These are phyloP conservation scores for Xylariaceae sp. DNA, from an alignment of 2,329 filamentous ascomycete species.

Conservation along the genomic window DNA sequence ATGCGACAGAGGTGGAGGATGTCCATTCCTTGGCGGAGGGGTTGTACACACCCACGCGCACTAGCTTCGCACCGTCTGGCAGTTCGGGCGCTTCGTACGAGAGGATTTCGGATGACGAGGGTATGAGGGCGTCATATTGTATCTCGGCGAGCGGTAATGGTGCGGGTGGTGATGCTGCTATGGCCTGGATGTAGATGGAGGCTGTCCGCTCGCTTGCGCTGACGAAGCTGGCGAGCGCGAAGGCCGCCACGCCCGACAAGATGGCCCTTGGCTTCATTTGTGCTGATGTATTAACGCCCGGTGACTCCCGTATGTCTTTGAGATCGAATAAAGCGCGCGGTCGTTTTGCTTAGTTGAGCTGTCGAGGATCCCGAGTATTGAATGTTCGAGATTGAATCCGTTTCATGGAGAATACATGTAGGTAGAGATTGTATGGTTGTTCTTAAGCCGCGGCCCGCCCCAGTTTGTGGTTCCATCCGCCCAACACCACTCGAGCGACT, in stretches of 20 bases:
- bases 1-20: constrained; percentile 55
- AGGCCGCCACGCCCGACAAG: constrained; percentile 42
- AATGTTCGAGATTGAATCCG: too few species aligned
- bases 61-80: constrained; percentile 42
- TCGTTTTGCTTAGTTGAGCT: too few species aligned
- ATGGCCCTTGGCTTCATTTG: constrained; percentile 43
- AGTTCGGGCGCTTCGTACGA: constrained; percentile 58
- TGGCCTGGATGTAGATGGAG: constrained; percentile 54
- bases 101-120: constrained; percentile 44
- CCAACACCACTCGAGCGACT: too few species aligned
- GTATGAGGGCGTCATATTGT: constrained; percentile 49
- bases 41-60: constrained; percentile 60
- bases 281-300: constrained; percentile 13
- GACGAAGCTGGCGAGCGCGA: constrained; percentile 37
- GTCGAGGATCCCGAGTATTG: too few species aligned
- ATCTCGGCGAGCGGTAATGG: constrained; percentile 54
- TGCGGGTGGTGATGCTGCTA: constrained; percentile 34
- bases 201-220: constrained; percentile 41
- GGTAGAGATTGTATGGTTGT: too few species aligned
- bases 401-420: too few species aligned
- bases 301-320: not conserved
- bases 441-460: too few species aligned
- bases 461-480: too few species aligned
- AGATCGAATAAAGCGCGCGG: not conserved
- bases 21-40: constrained; percentile 45